Percentiles rank a stretch among this genome's conserved stretches.
phyloP scores from a whole-genome alignment of 305 asterid genomes.

The Solanum hybrid region DNA sequence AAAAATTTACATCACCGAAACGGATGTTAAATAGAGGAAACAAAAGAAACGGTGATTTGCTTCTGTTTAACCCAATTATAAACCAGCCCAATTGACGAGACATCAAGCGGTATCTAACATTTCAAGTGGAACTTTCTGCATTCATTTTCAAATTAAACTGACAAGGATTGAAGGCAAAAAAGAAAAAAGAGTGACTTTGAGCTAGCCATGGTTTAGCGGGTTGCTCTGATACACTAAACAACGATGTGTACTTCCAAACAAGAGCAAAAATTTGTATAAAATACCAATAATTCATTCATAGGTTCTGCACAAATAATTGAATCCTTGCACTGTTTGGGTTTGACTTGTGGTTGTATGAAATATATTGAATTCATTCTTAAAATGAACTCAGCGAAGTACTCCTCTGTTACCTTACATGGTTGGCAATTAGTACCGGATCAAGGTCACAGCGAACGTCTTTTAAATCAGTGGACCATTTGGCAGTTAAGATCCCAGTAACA shows the following conservation, averaged over 20 bases:
- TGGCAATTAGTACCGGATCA: conserved; percentile 88
- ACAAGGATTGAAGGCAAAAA: background rate
- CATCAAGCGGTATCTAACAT: background rate
- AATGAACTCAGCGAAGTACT: conserved; percentile 4
- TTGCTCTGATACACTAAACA: background rate
- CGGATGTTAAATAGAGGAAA: background rate
- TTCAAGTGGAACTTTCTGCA: background rate
- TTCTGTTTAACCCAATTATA: background rate
- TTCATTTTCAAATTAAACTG: background rate
- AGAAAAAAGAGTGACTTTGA: background rate
- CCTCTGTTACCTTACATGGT: conserved; percentile 57
- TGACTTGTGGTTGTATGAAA: background rate
- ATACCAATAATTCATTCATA: background rate
- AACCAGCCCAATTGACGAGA: background rate
- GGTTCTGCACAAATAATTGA: background rate
- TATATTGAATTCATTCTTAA: background rate
- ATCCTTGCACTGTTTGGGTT: background rate
- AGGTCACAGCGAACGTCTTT: conserved; percentile 96
- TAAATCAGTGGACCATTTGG: conserved; percentile 76
- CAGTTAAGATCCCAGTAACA: conserved; percentile 86
- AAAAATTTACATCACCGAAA: background rate
- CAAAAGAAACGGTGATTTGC: background rate
- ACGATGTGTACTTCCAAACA: background rate
- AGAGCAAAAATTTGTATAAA: background rate
- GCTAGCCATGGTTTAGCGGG: background rate